These are phyloP conservation scores for Byssothecium circinans DNA, from an alignment of 2,329 filamentous ascomycete species.

Conservation along the genomic window DNA sequence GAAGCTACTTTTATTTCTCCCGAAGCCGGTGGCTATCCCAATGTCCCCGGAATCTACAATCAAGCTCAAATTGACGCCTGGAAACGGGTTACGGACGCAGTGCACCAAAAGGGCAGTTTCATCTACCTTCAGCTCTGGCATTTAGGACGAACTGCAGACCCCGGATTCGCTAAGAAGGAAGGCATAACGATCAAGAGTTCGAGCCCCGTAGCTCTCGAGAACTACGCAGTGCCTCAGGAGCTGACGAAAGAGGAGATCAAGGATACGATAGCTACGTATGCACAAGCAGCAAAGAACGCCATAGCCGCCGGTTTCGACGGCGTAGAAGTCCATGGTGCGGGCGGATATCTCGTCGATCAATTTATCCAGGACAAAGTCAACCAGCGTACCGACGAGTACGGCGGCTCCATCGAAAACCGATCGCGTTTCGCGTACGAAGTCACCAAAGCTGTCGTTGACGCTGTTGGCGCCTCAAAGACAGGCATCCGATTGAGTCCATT, in stretches of 20 bases:
- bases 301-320: conserved; percentile 62
- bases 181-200: conserved; percentile 38
- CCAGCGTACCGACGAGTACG: conserved; percentile 53
- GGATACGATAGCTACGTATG: conserved; percentile 42
- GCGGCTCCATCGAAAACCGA: conserved; percentile 56
- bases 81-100: conserved; percentile 62
- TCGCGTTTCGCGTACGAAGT: conserved; percentile 58
- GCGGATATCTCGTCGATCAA: conserved; percentile 68
- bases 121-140: conserved; percentile 67
- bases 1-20: conserved; percentile 59
- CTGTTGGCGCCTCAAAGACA: conserved; percentile 59
- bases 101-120: conserved; percentile 63
- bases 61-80: conserved; percentile 55
- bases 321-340: conserved; percentile 60
- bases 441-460: conserved; percentile 52
- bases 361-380: conserved; percentile 65
- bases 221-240: conserved; percentile 45
- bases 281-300: conserved; percentile 49
- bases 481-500: conserved; percentile 65
- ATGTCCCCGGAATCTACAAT: conserved; percentile 61
- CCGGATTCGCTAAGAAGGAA: conserved; percentile 39
- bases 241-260: conserved; percentile 47
- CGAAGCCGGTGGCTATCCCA: conserved; percentile 51
- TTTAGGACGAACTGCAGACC: conserved; percentile 58
- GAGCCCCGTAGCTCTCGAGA: conserved; percentile 43